A percentile compares a stretch with the other conserved stretches of the same genome.
These are phyloP conservation scores for Crataegus laevigata DNA, from an alignment of 306 rosid genomes.

Conservation along the genomic window DNA sequence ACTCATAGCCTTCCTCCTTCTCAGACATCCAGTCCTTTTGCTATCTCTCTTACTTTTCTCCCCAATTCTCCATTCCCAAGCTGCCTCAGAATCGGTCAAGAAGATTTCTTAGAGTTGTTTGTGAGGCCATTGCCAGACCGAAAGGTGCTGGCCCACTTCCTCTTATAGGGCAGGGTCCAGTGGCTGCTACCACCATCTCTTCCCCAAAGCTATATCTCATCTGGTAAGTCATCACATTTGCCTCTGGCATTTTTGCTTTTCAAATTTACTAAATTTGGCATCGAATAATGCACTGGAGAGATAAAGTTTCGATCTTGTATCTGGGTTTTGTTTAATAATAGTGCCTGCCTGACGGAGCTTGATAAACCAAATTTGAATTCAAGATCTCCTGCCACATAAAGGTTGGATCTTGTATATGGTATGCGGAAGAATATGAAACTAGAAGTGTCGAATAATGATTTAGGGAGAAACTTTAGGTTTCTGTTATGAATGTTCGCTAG, in stretches of 20 bases:
- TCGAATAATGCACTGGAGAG: background rate
- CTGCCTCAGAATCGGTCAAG: conserved; percentile 33
- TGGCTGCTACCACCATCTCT: conserved; percentile 78
- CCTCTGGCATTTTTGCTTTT: background rate
- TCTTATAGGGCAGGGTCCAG: conserved; percentile 58
- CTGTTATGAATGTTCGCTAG: no score
- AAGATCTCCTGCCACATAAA: background rate
- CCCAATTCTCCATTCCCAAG: conserved; percentile 10
- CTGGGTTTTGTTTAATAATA: background rate
- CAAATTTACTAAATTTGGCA: background rate
- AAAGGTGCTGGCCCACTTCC: conserved; percentile 72
- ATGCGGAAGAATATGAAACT: background rate
- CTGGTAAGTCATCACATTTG: conserved; percentile 34
- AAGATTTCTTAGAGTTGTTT: conserved; percentile 76
- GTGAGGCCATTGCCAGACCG: conserved; percentile 85
- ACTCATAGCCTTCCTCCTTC: conserved; percentile 31
- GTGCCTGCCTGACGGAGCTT: background rate
- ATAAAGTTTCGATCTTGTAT: conserved; percentile 1
- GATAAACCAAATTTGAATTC: no score
- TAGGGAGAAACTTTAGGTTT: background rate
- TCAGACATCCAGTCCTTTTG: background rate
- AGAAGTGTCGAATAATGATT: background rate
- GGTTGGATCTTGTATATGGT: conserved; percentile 1
- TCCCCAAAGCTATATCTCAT: conserved; percentile 84
- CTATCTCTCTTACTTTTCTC: conserved; percentile 21